These are phyloP conservation scores for Fonsecaea pugnacius DNA, from an alignment of 2,329 filamentous ascomycete genomes.

Conservation along the genomic window DNA sequence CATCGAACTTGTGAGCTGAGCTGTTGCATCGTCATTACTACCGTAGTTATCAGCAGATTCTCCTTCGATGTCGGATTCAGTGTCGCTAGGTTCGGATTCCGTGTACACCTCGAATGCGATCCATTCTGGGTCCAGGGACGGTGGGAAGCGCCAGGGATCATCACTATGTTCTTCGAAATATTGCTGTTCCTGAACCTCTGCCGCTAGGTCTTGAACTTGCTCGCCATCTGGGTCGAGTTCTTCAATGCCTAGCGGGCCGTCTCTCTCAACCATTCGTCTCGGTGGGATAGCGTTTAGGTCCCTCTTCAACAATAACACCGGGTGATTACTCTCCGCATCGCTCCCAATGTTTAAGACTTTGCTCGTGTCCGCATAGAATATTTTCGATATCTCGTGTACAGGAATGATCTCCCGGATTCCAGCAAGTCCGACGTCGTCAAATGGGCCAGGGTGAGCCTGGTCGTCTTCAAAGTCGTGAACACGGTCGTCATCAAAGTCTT, in stretches of 20 bases:
- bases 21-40: slow-evolving; percentile 4
- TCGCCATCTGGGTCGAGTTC: slow-evolving; percentile 39
- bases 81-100: slow-evolving; percentile 50
- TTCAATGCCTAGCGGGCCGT: slow-evolving; percentile 30
- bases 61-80: slow-evolving; percentile 33
- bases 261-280: slow-evolving; percentile 60
- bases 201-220: slow-evolving; percentile 38
- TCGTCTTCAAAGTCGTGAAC: slow-evolving; percentile 68
- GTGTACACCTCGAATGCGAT: slow-evolving; percentile 84
- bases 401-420: slow-evolving; percentile 70
- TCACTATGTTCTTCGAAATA: slow-evolving; percentile 34
- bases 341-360: slow-evolving; percentile 82
- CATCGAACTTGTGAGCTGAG: slow-evolving; percentile 2
- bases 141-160: slow-evolving; percentile 66
- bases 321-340: slow-evolving; percentile 70
- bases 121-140: slow-evolving; percentile 85
- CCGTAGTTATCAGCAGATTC: slow-evolving; percentile 26
- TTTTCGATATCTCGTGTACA: slow-evolving; percentile 79
- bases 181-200: slow-evolving; percentile 30
- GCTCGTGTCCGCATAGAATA: slow-evolving; percentile 91
- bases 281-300: slow-evolving; percentile 68
- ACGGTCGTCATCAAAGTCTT: slow-evolving; percentile 76
- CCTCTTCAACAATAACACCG: slow-evolving; percentile 74
- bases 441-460: slow-evolving; percentile 57
- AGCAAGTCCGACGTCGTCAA: slow-evolving; percentile 64